Base-by-base conservation (phyloP, 805 yeast genomes). In the Candida hispaniensis region DNA sequence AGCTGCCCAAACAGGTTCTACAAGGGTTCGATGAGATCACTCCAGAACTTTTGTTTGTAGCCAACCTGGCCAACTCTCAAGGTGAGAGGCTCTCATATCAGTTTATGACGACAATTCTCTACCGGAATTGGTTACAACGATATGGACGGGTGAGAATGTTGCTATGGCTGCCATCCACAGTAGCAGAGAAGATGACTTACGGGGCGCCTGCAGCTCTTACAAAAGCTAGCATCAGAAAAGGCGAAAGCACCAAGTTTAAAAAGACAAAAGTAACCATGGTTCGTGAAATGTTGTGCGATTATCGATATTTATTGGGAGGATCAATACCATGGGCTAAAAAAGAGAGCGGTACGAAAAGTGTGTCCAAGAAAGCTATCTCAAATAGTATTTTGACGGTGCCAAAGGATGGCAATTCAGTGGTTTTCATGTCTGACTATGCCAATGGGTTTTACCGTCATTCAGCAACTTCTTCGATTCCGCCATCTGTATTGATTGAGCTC, bases 91-190 rank as follows among this genome's bases (percentile, higher is more conserved):
- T 32, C 14, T 6, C 18, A 22, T 32, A 32, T 18, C 36, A 32
- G 28, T 32, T 10, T 12, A 3, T 32, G 2, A 9, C 24, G 14
- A 20, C 27, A 8, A 9, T 32, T 9, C 11, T 32, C n/a, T 28
- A 32, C 6, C 36, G 18, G 13, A 32, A 32, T 23, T 32, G 36
- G 36, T 23, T 32, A n/a, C 28, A 23, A 23, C 22, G 36, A 4
- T 32, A 32, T 6, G 36, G 36, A 2, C 36, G 36, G 15, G 36
- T 32, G 2, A 21, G 36, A 4, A 32, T 32, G 36, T n/a, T 32
- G 18, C 6, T 32, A 3, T 32, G 36, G 36, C 13, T 23, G 28
- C 14, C 28, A n/a, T 4, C 28, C 4, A 5, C 18, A 2, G 18
- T 5, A 2, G 36, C 36, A 3, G 28, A 32, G 7, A 32, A 32